Percentiles rank a stretch among this genome's conserved stretches.
These are phyloP conservation scores for Phanerochaete carnosa DNA, from an alignment of 768 basidiomycete genomes.

Conservation along the genomic window DNA sequence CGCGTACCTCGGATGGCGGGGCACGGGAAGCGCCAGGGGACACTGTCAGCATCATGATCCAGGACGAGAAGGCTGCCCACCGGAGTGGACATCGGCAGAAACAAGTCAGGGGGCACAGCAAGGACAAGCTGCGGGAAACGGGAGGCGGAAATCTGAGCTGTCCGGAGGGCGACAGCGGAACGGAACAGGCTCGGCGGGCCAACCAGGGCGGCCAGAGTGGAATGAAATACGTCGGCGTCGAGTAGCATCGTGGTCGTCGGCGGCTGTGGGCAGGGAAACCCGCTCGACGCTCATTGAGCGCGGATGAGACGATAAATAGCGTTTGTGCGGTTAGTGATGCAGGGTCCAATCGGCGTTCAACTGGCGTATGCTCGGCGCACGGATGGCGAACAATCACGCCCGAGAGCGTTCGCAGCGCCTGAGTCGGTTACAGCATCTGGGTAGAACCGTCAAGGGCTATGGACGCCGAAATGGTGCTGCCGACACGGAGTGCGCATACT, in stretches of 20 bases:
- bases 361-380: not conserved
- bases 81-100: not conserved
- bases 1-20: not conserved
- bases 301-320: not conserved
- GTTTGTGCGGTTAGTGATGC: not conserved
- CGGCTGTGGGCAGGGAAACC: not conserved
- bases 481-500: not conserved
- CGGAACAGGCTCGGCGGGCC: not conserved
- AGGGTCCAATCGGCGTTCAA: not conserved
- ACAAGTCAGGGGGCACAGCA: constrained; percentile 8
- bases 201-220: not conserved
- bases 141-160: not conserved
- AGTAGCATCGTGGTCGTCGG: not conserved
- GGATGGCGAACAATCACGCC: not conserved
- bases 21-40: not conserved
- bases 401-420: not conserved
- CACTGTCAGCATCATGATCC: not conserved
- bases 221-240: not conserved
- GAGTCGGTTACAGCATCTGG: not conserved
- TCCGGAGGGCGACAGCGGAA: not conserved
- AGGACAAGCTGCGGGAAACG: not conserved
- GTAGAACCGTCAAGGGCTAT: not conserved
- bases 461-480: not conserved
- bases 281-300: not conserved
- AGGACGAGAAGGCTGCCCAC: not conserved